phyloP scores from a whole-genome alignment of 1,139 yeast species.

The Pichia sp. region DNA sequence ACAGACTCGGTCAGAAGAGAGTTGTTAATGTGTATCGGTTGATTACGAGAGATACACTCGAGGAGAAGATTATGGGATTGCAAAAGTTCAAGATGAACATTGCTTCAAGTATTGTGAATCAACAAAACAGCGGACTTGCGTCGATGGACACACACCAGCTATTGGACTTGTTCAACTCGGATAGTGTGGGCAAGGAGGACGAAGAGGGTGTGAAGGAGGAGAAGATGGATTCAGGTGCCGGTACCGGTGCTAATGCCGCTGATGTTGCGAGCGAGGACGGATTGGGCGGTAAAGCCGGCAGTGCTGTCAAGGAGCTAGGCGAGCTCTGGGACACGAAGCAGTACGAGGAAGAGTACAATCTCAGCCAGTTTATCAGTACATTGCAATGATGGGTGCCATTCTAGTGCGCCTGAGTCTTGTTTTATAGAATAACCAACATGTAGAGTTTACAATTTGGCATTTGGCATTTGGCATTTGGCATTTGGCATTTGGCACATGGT shows the following conservation, averaged over 20 bases:
- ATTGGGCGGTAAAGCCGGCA: slow-evolving; percentile 55
- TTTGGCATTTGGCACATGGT: too few species aligned
- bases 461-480: too few species aligned
- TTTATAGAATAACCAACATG: too few species aligned
- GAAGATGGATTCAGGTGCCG: slow-evolving; percentile 17
- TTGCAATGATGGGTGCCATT: too few species aligned
- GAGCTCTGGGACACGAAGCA: slow-evolving; percentile 96
- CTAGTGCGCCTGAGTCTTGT: too few species aligned
- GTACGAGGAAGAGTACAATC: slow-evolving; percentile 92
- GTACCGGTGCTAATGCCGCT: slow-evolving; percentile 15
- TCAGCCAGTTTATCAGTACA: slow-evolving; percentile 86
- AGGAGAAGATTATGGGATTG: slow-evolving; percentile 97
- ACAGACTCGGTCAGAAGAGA: slow-evolving; percentile 91
- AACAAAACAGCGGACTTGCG: slow-evolving; percentile 88
- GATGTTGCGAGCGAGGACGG: slow-evolving; percentile 55
- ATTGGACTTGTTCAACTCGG: slow-evolving; percentile 69
- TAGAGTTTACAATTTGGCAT: too few species aligned
- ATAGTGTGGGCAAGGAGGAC: slow-evolving; percentile 29
- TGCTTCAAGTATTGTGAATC: slow-evolving; percentile 93
- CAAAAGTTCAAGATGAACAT: slow-evolving; percentile 97
- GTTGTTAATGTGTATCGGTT: slow-evolving; percentile 78
- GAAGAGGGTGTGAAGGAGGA: not conserved
- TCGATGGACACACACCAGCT: slow-evolving; percentile 97
- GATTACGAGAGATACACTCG: slow-evolving; percentile 87
- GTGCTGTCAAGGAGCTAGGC: slow-evolving; percentile 80